Evolutionary conservation across 805 yeast species (phyloP), one percentile per base, ranked within the genome.

Genomic region (Candida ortonii): DNA sequence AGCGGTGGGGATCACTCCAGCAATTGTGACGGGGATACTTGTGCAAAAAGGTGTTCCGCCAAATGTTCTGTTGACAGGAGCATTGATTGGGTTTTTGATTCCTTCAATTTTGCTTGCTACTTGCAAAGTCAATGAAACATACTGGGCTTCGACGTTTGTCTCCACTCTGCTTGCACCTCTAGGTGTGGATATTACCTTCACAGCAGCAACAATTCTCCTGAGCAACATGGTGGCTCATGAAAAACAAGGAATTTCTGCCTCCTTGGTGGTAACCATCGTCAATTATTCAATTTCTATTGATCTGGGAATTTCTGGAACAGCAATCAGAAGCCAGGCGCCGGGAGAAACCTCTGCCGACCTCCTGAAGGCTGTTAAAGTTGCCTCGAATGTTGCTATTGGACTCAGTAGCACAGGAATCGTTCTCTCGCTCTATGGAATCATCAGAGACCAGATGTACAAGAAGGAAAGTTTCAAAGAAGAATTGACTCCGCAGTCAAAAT

Each of bases 91-190:
- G 8, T 26, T 26, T 12, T 10, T 16, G 16, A 26, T 15, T 9
- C 16, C 16, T 11, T 16, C 11, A 11, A 26, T 26, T 26, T 12
- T 26, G 19, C 19, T 26, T 26, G 30, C 30, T 7, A 26, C 30
- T 7, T 6, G 11, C 12, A 9, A 16, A 7, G 19, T 15, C 12
- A 19, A 26, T 8, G 16, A 26, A 26, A 26, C 15, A n/a, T 26
- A 26, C 19, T 26, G 30, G 30, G 30, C 30, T 8, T 15, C n/a
- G 19, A 15, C 30, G 7, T 26, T 26, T 16, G 30, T 26, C 8
- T n/a, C 15, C 8, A 26, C 30, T 7, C 8, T 26, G 8, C 8
- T 26, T 9, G 15, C 30, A 7, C 19, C 30, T 13, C 15, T 11
- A 9, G 30, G 30, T 24, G 15, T 11, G 8, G 30, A 26, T 15